A percentile compares a stretch with the other conserved stretches of the same genome.
Evolutionary conservation across 2,329 filamentous ascomycete species (phyloP).

Genomic region (Mycosphaerella arachidis): DNA sequence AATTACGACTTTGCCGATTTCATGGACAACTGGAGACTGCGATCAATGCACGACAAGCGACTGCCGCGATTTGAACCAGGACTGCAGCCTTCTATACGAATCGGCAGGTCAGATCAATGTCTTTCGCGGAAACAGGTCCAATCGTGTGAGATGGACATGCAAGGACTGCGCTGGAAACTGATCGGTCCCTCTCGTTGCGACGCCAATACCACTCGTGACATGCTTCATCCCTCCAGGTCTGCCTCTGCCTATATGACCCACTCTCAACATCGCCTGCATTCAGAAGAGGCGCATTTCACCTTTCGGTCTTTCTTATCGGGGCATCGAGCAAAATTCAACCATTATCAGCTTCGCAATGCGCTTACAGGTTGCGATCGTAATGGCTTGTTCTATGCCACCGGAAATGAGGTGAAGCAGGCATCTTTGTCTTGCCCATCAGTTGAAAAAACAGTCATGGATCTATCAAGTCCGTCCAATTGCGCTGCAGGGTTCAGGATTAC

Average conservation of each 20-base stretch:
- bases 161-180: slow-evolving; percentile 35
- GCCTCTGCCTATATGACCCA: not conserved
- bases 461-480: slow-evolving; percentile 30
- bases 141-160: slow-evolving; percentile 28
- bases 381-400: slow-evolving; percentile 52
- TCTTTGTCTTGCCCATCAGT: slow-evolving; percentile 44
- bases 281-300: slow-evolving; percentile 21
- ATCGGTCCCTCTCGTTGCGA: slow-evolving; percentile 26
- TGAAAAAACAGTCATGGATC: slow-evolving; percentile 45
- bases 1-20: slow-evolving; percentile 31
- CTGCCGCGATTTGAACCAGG: slow-evolving; percentile 19
- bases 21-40: slow-evolving; percentile 29
- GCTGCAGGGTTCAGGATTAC: slow-evolving; percentile 17
- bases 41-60: slow-evolving; percentile 18
- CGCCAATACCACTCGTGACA: slow-evolving; percentile 27
- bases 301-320: slow-evolving; percentile 34
- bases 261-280: not conserved
- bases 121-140: slow-evolving; percentile 16
- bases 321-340: slow-evolving; percentile 49
- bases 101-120: slow-evolving; percentile 12
- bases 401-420: slow-evolving; percentile 46
- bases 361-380: slow-evolving; percentile 52
- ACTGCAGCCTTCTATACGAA: slow-evolving; percentile 16
- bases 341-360: slow-evolving; percentile 58
- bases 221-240: slow-evolving; percentile 25